Evolutionary conservation across 2,329 filamentous ascomycete genomes (phyloP), one percentile per base, ranked within the genome.

Genomic region (Penicillium sp.): DNA sequence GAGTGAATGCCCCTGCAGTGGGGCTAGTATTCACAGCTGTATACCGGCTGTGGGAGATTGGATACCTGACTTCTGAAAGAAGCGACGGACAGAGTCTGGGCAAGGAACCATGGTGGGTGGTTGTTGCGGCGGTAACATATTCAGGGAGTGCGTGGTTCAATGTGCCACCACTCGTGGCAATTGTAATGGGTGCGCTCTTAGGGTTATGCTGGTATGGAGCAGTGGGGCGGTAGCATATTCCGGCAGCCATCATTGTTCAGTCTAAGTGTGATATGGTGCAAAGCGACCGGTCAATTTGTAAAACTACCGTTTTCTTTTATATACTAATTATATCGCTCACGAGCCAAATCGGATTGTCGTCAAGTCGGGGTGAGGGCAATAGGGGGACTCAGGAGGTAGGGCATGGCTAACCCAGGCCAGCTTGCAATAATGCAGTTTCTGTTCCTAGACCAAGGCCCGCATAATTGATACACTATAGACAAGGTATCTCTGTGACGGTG

Each of bases 21-120:
- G 84, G 84, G 0, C 60, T 87, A 34, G 81, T 87, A 0, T 87
- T 84, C 49, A 86, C 84, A 0, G 84, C 84, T 0, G 83, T 87
- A 1, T 87, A 87, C 57, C 73, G 83, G 2, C 69, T 87, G 7
- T 86, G 82, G 81, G 77, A 84, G 69, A 81, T 86, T 60, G 84
- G 84, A 0, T 85, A 79, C 55, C 69, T 87, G 6, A 81, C 80
- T 11, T 70, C 79, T 19, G 72, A 73, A 0, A 78, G 75, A 16
- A 71, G 74, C 52, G 64, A 65, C 2, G 84, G 84, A 0, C 78
- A 74, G 43, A 84, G 80, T 59, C 64, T 87, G 41, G 83, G 72
- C 0, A 74, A 77, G 35, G 84, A 86, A 56, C 82, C 84, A 0
- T 86, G 83, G 82, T 86, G 84, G 81, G 78, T 86, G 16, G 82